Conservation (phyloP, 352 stramenopile genomes). For the Globisporangium camurandrum region DNA sequence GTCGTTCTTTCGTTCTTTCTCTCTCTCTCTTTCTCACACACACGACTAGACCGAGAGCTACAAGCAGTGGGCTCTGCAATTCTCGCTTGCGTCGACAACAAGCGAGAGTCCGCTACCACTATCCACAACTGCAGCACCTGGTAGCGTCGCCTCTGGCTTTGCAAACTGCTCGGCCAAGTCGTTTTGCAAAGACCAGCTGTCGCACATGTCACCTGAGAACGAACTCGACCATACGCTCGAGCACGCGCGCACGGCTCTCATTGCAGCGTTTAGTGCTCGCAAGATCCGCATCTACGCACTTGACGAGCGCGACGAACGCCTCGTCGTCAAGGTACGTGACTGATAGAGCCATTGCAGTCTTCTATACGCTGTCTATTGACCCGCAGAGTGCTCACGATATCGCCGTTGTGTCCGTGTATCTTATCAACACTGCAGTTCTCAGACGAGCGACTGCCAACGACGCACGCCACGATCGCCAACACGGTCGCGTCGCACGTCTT, state of each 20-base stretch:
- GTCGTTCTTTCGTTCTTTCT: background rate
- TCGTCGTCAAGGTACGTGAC: conserved; percentile 50
- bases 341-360: background rate
- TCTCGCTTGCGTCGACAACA: conserved; percentile 37
- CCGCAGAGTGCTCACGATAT: background rate
- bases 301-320: conserved; percentile 24
- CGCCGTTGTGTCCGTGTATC: background rate
- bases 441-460: conserved; percentile 41
- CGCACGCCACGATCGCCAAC: conserved; percentile 20
- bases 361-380: background rate
- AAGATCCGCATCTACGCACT: conserved; percentile 59
- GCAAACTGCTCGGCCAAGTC: conserved; percentile 56
- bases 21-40: background rate
- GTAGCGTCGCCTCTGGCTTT: no score
- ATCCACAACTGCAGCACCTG: conserved; percentile 23
- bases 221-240: conserved; percentile 74
- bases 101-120: conserved; percentile 25
- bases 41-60: conserved; percentile 52
- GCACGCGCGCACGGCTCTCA: conserved; percentile 50
- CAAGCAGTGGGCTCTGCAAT: conserved; percentile 67
- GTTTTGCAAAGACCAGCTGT: conserved; percentile 72
- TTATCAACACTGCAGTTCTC: conserved; percentile 31
- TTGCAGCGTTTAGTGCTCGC: conserved; percentile 42
- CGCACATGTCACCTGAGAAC: conserved; percentile 67
- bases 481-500: conserved; percentile 31